Conservation (phyloP, 805 yeast genomes). For the Metschnikowia kofuensis region DNA sequence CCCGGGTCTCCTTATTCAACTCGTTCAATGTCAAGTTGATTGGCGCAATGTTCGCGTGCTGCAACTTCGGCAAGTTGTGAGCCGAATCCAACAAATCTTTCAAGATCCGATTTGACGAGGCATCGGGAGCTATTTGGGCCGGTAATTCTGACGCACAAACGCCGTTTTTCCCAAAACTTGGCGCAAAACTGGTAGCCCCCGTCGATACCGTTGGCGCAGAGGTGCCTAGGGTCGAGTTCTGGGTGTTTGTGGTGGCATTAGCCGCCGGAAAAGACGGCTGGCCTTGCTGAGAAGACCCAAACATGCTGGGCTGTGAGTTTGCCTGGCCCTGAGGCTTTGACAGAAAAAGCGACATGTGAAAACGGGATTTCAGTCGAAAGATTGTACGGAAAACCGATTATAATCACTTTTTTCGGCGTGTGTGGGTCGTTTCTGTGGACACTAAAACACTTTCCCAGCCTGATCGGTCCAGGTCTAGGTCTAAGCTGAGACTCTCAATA, state of each 20-base stretch:
- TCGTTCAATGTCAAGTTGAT: slow-evolving; percentile 79
- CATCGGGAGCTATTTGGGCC: slow-evolving; percentile 12
- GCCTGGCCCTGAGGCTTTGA: slow-evolving; percentile 3
- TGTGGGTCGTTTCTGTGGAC: too few relatives aligned
- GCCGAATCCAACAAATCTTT: slow-evolving; percentile 78
- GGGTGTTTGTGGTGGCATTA: background rate
- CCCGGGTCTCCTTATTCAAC: slow-evolving; percentile 64
- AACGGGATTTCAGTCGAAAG: too few relatives aligned
- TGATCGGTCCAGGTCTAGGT: too few relatives aligned
- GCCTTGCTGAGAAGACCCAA: slow-evolving; percentile 12
- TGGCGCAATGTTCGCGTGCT: slow-evolving; percentile 67
- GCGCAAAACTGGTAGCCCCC: background rate
- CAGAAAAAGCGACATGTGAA: too few relatives aligned
- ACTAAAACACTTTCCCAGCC: too few relatives aligned
- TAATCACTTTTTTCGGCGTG: too few relatives aligned
- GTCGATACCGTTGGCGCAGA: background rate
- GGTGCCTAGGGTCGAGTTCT: background rate
- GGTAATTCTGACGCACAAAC: slow-evolving; percentile 7
- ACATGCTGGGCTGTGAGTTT: background rate
- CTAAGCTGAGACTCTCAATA: too few relatives aligned
- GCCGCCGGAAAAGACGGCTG: slow-evolving; percentile 12
- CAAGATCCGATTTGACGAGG: slow-evolving; percentile 30
- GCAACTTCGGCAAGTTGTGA: slow-evolving; percentile 61
- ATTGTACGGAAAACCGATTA: too few relatives aligned
- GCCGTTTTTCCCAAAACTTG: background rate